Percentiles rank a stretch among this genome's conserved stretches.
These are phyloP conservation scores for Aspergillus quadrilineatus DNA, from an alignment of 2,329 filamentous ascomycete genomes.

Conservation along the genomic window DNA sequence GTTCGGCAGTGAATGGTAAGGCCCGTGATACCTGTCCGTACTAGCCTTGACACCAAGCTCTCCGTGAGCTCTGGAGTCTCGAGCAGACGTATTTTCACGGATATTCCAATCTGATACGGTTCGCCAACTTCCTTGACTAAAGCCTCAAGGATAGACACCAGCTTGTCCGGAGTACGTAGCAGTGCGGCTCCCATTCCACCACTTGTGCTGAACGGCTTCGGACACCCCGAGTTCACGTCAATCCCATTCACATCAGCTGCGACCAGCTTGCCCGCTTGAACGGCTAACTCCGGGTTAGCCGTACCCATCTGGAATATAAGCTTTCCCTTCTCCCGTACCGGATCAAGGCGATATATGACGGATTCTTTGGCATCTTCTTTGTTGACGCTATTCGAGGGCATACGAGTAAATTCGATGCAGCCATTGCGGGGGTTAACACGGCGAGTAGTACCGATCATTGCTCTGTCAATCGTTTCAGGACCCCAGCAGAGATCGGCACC, in stretches of 20 bases:
- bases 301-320: constrained; percentile 94
- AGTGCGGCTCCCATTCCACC: constrained; percentile 96
- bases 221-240: constrained; percentile 97
- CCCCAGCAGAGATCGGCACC: constrained; percentile 98
- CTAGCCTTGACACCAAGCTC: constrained; percentile 72
- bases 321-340: constrained; percentile 68
- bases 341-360: constrained; percentile 81
- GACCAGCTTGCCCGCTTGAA: constrained; percentile 78
- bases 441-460: constrained; percentile 83
- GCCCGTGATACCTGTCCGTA: constrained; percentile 84
- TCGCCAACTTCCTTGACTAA: constrained; percentile 75
- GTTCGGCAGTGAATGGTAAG: constrained; percentile 95
- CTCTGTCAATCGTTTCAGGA: constrained; percentile 89
- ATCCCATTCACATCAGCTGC: constrained; percentile 88
- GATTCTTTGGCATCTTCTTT: constrained; percentile 52
- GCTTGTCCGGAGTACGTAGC: constrained; percentile 76
- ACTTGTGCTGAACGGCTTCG: constrained; percentile 90
- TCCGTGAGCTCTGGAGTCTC: constrained; percentile 74
- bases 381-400: constrained; percentile 65
- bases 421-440: constrained; percentile 72
- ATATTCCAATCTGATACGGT: constrained; percentile 85
- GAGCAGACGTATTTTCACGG: constrained; percentile 91
- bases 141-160: constrained; percentile 78
- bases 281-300: constrained; percentile 75
- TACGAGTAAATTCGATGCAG: constrained; percentile 81